A percentile compares a stretch with the other conserved stretches of the same genome.
Conservation (phyloP, 2,329 filamentous ascomycete genomes). For the Magnaporthiopsis rhizophila region DNA sequence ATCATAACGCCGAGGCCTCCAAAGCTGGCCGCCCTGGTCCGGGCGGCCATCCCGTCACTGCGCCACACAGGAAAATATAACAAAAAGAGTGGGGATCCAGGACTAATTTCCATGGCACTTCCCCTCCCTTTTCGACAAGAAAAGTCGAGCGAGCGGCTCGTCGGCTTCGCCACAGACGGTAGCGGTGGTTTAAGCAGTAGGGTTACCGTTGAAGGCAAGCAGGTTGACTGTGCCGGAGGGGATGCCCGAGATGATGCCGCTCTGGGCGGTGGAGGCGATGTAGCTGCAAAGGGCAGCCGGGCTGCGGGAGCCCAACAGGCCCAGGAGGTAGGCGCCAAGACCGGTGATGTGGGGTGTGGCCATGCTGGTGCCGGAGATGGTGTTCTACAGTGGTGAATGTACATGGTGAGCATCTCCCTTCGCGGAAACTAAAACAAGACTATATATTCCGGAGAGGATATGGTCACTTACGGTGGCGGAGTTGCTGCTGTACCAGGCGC, state of each 20-base stretch:
- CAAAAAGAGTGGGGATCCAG: neutral
- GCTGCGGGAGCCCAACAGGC: constrained; percentile 30
- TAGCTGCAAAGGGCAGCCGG: constrained; percentile 39
- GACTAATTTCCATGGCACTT: too few species aligned
- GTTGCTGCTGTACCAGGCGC: constrained; percentile 36
- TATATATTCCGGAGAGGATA: too few species aligned
- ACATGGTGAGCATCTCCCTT: neutral
- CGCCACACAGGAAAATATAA: neutral
- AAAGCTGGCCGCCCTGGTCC: too few species aligned
- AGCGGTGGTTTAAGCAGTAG: neutral
- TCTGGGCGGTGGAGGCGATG: constrained; percentile 34
- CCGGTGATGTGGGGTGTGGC: constrained; percentile 26
- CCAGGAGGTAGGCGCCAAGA: constrained; percentile 32
- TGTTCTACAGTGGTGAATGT: constrained; percentile 17
- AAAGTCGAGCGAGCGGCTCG: neutral
- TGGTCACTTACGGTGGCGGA: constrained; percentile 17
- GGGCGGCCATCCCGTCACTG: too few species aligned
- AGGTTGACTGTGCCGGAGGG: constrained; percentile 39
- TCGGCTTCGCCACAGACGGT: neutral
- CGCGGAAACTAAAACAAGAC: too few species aligned
- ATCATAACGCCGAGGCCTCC: neutral
- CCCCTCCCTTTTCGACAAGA: neutral
- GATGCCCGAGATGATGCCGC: constrained; percentile 31
- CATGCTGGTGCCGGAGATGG: constrained; percentile 39
- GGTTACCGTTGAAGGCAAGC: constrained; percentile 45